Percentiles rank a stretch among this genome's conserved stretches.
Evolutionary conservation across 768 basidiomycete genomes (phyloP).

Genomic region (Sporobolomyces roseus): DNA sequence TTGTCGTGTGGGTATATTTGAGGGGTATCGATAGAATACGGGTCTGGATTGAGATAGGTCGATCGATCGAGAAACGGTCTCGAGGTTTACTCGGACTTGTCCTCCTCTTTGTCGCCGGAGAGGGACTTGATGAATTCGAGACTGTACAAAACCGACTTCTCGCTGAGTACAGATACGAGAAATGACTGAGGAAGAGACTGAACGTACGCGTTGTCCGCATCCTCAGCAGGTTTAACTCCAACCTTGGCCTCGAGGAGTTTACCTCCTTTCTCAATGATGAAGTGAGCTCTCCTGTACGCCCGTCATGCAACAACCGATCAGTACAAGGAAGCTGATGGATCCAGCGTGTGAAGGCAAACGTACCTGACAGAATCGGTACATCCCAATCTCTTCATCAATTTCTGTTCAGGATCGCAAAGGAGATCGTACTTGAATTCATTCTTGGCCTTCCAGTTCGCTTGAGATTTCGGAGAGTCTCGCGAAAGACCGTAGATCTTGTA

Average conservation of each 20-base stretch:
- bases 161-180: no score
- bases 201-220: conserved; percentile 48
- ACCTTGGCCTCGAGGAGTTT: conserved; percentile 78
- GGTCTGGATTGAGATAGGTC: no score
- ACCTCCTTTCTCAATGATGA: conserved; percentile 87
- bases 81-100: no score
- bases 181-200: no score
- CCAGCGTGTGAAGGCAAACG: conserved; percentile 5
- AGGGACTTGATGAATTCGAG: no score
- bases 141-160: no score
- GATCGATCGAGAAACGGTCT: no score
- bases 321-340: background rate
- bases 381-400: conserved; percentile 74
- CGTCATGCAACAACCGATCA: background rate
- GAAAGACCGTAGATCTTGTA: conserved; percentile 82
- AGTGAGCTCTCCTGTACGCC: conserved; percentile 85
- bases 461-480: conserved; percentile 68
- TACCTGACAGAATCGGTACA: conserved; percentile 64
- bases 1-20: no score
- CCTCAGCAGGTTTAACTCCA: conserved; percentile 81
- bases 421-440: conserved; percentile 79
- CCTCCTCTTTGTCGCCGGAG: no score
- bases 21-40: no score
- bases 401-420: conserved; percentile 80
- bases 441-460: conserved; percentile 55